These are phyloP conservation scores for Parascedosporium putredinis DNA, from an alignment of 2,329 filamentous ascomycete genomes.

Conservation along the genomic window DNA sequence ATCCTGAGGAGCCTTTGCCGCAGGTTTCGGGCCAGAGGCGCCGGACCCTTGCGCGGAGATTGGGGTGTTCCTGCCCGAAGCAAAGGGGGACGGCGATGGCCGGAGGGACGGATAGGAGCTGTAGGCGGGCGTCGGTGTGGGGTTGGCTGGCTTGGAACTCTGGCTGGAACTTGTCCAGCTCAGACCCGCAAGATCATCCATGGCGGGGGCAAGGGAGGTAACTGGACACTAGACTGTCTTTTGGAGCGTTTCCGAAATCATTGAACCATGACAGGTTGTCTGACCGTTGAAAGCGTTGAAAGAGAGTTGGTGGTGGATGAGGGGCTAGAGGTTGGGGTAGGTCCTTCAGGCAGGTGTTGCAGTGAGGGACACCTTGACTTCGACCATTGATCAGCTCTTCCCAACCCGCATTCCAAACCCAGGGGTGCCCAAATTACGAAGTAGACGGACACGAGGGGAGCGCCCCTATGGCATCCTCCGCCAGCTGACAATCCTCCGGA, in stretches of 20 bases:
- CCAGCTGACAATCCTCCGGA: no score
- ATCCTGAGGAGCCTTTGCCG: slow-evolving; percentile 48
- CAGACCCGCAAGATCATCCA: slow-evolving; percentile 53
- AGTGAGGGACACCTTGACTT: no score
- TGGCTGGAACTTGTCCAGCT: slow-evolving; percentile 40
- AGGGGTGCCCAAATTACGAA: no score
- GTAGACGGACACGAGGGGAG: no score
- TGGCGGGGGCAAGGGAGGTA: no score
- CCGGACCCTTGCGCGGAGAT: slow-evolving; percentile 39
- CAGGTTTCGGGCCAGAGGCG: slow-evolving; percentile 29
- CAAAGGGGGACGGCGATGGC: slow-evolving; percentile 44
- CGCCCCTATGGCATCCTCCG: no score
- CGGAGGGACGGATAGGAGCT: slow-evolving; percentile 39
- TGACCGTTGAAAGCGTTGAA: neutral
- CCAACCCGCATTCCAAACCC: no score
- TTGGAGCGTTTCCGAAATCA: neutral
- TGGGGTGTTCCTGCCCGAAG: slow-evolving; percentile 46
- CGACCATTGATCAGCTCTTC: no score
- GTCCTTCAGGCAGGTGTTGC: no score
- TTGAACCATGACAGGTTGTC: slow-evolving; percentile 4
- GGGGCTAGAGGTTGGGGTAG: neutral
- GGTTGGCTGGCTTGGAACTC: slow-evolving; percentile 27
- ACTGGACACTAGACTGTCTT: no score
- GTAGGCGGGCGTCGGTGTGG: slow-evolving; percentile 31
- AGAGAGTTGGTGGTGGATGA: neutral